Evolutionary conservation across 371 early-diverging fungal species (phyloP), one percentile per base, ranked within the genome.

Genomic region (Mortierella sp.): DNA sequence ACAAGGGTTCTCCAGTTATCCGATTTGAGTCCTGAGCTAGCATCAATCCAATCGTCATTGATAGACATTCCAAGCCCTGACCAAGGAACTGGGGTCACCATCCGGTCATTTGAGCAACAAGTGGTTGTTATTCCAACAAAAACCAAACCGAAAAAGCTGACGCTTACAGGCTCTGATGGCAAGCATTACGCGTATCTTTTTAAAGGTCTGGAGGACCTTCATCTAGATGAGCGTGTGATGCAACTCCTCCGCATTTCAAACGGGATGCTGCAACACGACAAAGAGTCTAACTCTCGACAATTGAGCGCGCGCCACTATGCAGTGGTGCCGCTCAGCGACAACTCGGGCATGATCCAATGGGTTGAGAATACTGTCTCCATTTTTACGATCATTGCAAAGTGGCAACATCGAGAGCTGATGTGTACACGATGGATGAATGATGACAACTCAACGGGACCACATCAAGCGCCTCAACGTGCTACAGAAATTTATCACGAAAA

Each of bases 341-440:
- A 93, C 50, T 93, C 92, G n/a, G 99, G 99, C 8, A 94, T 99
- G 91, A 94, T 99, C 63, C 96, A 99, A 82, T 99, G 96, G 98
- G 95, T 99, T 4, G 92, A 96, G 38, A 91, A 94, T 74, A 93
- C 98, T 1, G 88, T 88, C 0, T 94, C 95, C 33, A 69, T 94
- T 62, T 90, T 88, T 85, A 83, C 87, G 38, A 67, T 88, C 50
- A 84, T 87, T 70, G 85, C 83, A 48, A 84, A 72, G 71, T 92
- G 86, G 91, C 92, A 88, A 80, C 87, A 84, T 74, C 86, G 87
- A 53, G 72, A 76, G 89, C 88, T 78, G 84, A 67, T 75, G 88
- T 75, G 63, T 68, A 33, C 71, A 83, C 64, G 70, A 78, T 66
- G 70, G 90, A 69, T 81, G 85, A 41, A 69, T 87, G 72, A 74